Base-by-base conservation (phyloP, 192 early-diverging fungal species). In the Lunasporangiospora selenospora region DNA sequence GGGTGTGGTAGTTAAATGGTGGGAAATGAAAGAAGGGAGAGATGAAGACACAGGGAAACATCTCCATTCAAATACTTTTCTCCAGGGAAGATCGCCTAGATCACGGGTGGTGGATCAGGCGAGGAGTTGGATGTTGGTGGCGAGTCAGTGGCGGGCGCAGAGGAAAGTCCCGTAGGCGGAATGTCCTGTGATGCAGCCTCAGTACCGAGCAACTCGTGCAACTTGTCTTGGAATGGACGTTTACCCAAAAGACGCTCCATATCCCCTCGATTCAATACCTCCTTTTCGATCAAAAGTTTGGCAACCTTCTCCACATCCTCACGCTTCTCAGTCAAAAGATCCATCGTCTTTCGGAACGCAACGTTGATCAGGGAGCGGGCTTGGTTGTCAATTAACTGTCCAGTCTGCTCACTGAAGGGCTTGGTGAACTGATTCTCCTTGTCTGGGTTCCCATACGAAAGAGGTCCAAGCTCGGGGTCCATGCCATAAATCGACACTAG, bases 381-480 rank as follows among this genome's bases (percentile, higher is more conserved):
- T 71, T 99, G 96, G 58, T 90, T 87, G 75, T 99, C 98, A 58
- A 99, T 99, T 65, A 99, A 64, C 53, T 85, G 79, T 30, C 89
- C 96, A 0, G 98, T 99, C 56, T 92, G 86, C 75, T 99, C 98
- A 32, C 92, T 93, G 76, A 94, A 99, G 15, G 96, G 96, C 80
- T 99, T 99, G 59, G 89, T 89, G 83, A 96, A 97, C 64, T 86
- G 84, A 46, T 88, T 79, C 63, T 92, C 89, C 41, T 71, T 65
- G 37, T 90, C 81, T 24, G 85, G 81, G 49, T 73, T 63, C 1
- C 85, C 80, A 65, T 88, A 99, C 26, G 89, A 92, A 38, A 99
- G 66, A 58, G 95, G 90, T 13, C 98, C 98, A 1, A 99, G 77
- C 33, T 82, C 81, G 32, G 80, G 54, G 75, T 91, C 95, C 98